A percentile compares a stretch with the other conserved stretches of the same genome.
Evolutionary conservation across 2,329 filamentous ascomycete species (phyloP).

Genomic region (Plectosphaerella cucumerina): DNA sequence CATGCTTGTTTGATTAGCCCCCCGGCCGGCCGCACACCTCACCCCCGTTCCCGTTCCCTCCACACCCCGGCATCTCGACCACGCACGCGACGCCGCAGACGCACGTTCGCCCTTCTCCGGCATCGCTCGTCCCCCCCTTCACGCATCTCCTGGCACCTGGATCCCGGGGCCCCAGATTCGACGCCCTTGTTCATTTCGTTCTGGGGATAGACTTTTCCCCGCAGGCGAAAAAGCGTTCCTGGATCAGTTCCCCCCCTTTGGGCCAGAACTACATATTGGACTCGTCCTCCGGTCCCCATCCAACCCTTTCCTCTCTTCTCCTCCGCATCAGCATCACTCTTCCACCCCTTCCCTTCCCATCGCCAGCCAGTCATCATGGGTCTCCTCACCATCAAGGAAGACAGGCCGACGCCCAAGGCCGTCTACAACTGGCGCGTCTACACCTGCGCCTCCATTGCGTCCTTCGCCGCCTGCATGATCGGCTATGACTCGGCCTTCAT

Average conservation of each 20-base stretch:
- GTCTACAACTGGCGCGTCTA: conserved; percentile 62
- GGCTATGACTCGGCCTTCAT: conserved; percentile 73
- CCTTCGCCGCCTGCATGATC: conserved; percentile 53
- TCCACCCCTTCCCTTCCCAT: neutral
- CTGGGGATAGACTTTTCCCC: neutral
- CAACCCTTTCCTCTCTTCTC: neutral
- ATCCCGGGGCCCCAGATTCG: neutral
- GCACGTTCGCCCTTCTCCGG: neutral
- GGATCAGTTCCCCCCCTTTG: no score
- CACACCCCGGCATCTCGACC: no score
- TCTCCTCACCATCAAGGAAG: conserved; percentile 48
- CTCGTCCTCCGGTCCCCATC: neutral
- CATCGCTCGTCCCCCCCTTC: neutral
- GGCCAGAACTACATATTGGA: neutral
- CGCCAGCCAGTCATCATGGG: conserved; percentile 29
- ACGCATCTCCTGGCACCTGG: neutral
- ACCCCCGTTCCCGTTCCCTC: no score
- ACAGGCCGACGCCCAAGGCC: conserved; percentile 50
- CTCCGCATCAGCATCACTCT: neutral
- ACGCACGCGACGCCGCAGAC: neutral
- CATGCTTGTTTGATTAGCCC: no score
- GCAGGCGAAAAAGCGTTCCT: neutral
- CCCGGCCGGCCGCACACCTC: no score
- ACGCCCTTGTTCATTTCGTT: neutral
- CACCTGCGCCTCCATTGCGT: conserved; percentile 47